Conservation (phyloP, 805 yeast genomes). For the Schwanniomyces yamadae region DNA sequence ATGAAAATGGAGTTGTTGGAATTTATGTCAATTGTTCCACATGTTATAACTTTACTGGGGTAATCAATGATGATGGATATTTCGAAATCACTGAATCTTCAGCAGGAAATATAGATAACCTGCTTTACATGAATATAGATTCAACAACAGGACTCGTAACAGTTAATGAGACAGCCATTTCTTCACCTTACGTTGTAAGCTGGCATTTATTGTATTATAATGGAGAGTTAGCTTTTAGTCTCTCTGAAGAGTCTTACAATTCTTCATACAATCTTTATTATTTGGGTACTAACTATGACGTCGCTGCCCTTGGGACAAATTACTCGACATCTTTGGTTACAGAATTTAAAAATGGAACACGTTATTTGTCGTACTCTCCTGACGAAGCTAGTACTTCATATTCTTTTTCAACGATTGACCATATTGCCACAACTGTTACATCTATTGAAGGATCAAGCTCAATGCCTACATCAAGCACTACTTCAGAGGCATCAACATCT, state of each 20-base stretch:
- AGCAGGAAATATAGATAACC: conserved; percentile 3
- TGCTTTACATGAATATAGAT: conserved; percentile 8
- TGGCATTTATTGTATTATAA: conserved; percentile 7
- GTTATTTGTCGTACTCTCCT: neutral
- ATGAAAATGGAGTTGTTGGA: conserved; percentile 9
- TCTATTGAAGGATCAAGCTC: too few species aligned
- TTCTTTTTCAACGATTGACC: neutral
- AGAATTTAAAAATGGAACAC: neutral
- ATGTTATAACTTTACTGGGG: conserved; percentile 8
- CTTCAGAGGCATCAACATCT: too few species aligned
- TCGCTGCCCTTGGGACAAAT: neutral
- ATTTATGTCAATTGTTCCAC: conserved; percentile 6
- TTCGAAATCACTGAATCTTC: conserved; percentile 4
- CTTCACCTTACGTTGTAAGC: conserved; percentile 1
- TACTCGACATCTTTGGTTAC: neutral
- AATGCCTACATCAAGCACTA: too few species aligned
- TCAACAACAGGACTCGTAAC: conserved; percentile 4
- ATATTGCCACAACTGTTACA: too few species aligned
- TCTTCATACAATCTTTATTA: neutral
- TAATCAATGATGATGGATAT: conserved; percentile 10
- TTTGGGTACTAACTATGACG: neutral
- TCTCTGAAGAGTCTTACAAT: neutral
- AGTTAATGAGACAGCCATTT: conserved; percentile 7
- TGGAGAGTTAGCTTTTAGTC: neutral
- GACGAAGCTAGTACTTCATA: neutral